These are phyloP conservation scores for Colletotrichum neosansevieriae DNA, from an alignment of 2,329 filamentous ascomycete genomes.

Conservation along the genomic window DNA sequence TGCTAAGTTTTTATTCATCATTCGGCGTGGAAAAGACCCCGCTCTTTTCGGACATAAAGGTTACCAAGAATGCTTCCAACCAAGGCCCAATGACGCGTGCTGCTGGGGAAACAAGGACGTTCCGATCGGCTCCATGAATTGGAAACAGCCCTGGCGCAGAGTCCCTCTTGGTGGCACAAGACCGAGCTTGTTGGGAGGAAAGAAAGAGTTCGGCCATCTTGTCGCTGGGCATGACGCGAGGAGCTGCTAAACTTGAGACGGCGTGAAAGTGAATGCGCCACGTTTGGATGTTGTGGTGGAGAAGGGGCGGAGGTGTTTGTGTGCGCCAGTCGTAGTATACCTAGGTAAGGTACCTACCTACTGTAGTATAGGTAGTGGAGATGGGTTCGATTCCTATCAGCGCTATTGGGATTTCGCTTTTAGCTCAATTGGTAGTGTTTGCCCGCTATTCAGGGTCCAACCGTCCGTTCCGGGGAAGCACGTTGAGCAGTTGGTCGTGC, in stretches of 20 bases:
- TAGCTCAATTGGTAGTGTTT: too few species aligned
- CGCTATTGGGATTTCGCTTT: too few species aligned
- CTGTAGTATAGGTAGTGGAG: too few species aligned
- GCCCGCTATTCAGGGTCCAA: conserved; percentile 31
- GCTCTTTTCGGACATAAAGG: too few species aligned
- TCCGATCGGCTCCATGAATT: not conserved
- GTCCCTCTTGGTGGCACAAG: conserved; percentile 4
- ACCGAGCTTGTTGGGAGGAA: not conserved
- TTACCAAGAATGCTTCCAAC: too few species aligned
- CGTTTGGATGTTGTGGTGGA: conserved; percentile 21
- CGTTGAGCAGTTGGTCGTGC: conserved; percentile 6
- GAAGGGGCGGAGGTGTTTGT: conserved; percentile 24
- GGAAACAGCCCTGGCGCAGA: conserved; percentile 15
- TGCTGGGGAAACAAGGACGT: not conserved
- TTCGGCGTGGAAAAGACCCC: too few species aligned
- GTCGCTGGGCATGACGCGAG: conserved; percentile 11
- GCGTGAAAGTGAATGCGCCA: conserved; percentile 21
- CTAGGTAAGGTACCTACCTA: too few species aligned
- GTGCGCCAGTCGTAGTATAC: too few species aligned
- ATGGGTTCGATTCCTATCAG: too few species aligned
- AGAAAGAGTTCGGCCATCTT: conserved; percentile 26
- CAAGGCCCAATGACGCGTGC: not conserved
- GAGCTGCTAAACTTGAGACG: conserved; percentile 32
- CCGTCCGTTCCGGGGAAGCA: conserved; percentile 35
- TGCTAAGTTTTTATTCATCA: too few species aligned